Base-by-base conservation (phyloP, 768 basidiomycete species). In the Crucibulum laeve region DNA sequence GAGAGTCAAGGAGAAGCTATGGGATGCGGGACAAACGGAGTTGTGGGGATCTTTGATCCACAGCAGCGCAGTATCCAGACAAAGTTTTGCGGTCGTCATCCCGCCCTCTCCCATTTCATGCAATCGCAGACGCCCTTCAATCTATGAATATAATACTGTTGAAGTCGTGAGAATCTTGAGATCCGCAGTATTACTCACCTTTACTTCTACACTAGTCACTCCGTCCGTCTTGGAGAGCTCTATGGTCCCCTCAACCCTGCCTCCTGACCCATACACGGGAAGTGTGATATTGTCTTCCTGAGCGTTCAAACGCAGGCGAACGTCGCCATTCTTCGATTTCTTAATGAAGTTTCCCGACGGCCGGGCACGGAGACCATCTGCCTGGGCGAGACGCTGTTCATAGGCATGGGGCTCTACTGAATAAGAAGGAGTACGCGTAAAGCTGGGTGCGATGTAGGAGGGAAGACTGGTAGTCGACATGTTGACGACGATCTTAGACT, bases 71-170 rank as follows among this genome's bases (percentile, higher is more conserved):
- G 69, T 75, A 46, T 74, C 72, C 34, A 77, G 61, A 51, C 76
- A 81, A 2, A 87, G 51, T 32, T 65, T 74, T 21, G 67, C 67
- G 17, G 70, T 68, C 17, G 73, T 67, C 5, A 72, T 69, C 10
- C 87, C 87, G n/a, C 79, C 80, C 47, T 79, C 85, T 3, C 76
- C 84, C 18, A 84, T 68, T 55, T 87, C 84, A 45, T 76, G 74
- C 35, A 87, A 52, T 40, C 63, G 58, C 38, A 87, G 63, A 28
- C 62, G 69, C 10, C 84, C 85, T 55, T 84, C 80, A 19, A 85
- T 67, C 84, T 86, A 50, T 21, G 23, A 47, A 38, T 17, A 44
- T 46, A 46, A 33, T 25, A 42, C 28, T 8, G 36, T 44, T 38
- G 17, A 30, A 21, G 30, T 14, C 36, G 14, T n/a, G 10, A 38